Evolutionary conservation across 2,329 filamentous ascomycete species (phyloP).

Genomic region (Fusarium sp.): DNA sequence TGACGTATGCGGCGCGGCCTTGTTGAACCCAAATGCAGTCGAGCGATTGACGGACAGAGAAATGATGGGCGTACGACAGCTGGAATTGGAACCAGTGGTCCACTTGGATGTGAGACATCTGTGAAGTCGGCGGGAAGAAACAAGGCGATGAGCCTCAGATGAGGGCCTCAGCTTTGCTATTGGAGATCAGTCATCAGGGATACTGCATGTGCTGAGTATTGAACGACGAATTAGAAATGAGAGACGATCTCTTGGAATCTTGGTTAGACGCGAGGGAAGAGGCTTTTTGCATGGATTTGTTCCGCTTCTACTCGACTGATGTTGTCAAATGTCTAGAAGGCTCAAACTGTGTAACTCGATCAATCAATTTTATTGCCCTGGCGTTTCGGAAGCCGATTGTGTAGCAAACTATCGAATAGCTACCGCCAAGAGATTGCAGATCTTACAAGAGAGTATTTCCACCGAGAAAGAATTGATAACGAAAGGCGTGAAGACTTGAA

Average conservation of each 20-base stretch:
- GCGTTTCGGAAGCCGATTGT: neutral
- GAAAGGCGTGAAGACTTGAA: neutral
- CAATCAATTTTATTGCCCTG: neutral
- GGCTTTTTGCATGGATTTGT: too few relatives aligned
- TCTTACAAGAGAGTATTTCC: neutral
- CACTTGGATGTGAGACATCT: neutral
- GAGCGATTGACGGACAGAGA: neutral
- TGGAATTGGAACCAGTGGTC: neutral
- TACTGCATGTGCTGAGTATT: neutral
- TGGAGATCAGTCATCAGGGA: neutral
- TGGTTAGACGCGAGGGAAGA: too few relatives aligned
- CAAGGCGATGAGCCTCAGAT: neutral
- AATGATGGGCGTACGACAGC: neutral
- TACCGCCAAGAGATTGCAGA: neutral
- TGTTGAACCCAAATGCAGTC: neutral
- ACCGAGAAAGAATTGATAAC: neutral
- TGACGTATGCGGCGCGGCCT: conserved; percentile 17
- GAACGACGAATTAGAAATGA: neutral
- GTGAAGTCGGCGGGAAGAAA: neutral
- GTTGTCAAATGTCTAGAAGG: too few relatives aligned
- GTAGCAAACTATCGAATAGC: neutral
- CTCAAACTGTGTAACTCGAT: neutral
- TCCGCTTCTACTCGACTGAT: too few relatives aligned
- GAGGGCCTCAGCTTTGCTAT: neutral
- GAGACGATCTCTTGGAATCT: neutral